Evolutionary conservation across 2,329 filamentous ascomycete genomes (phyloP), one percentile per base, ranked within the genome.

Genomic region (Trichoderma guizhouense): DNA sequence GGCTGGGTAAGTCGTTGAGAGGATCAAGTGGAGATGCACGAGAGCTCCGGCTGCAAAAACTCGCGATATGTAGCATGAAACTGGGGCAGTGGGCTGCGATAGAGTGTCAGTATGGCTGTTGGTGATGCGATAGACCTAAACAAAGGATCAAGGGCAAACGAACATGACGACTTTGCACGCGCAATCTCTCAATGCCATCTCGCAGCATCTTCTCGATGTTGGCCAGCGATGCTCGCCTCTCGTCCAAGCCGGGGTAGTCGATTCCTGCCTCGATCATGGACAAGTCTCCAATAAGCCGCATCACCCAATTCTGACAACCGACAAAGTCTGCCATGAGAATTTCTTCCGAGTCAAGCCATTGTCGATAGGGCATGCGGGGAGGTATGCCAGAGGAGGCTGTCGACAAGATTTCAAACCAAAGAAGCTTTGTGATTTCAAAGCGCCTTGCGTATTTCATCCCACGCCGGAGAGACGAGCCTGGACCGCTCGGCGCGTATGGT

Each of bases 271-370:
- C 55, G 3, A 69, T 69, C 39, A 69, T 62, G 7, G 66, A 69
- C 28, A 69, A 28, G 28, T 69, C 66, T 18, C 66, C 66, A 62
- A 69, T 69, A 34, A 53, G 39, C 12, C 57, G 66, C 66, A 69
- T 69, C 28, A 69, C 66, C 66, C 66, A 69, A 15, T 69, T 69
- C 57, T 69, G 28, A 18, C 66, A 69, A 18, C 66, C 66, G 3
- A 69, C 57, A 53, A 62, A 69, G 6, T 69, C 66, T 15, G 66
- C 66, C 66, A 69, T 69, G 6, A 69, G 66, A 36, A 69, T 69
- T 21, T 69, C 66, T 14, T 69, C 57, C 30, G 66, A 69, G 21
- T 39, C 39, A 5, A 69, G 57, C 66, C 66, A 69, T 30, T 51
- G n/a, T 28, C 66, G 66, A 30, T 69, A 69, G 7, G 66, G 66